A percentile compares a stretch with the other conserved stretches of the same genome.
These are phyloP conservation scores for Lasiodiplodia sp. DNA, from an alignment of 2,329 filamentous ascomycete genomes.

Conservation along the genomic window DNA sequence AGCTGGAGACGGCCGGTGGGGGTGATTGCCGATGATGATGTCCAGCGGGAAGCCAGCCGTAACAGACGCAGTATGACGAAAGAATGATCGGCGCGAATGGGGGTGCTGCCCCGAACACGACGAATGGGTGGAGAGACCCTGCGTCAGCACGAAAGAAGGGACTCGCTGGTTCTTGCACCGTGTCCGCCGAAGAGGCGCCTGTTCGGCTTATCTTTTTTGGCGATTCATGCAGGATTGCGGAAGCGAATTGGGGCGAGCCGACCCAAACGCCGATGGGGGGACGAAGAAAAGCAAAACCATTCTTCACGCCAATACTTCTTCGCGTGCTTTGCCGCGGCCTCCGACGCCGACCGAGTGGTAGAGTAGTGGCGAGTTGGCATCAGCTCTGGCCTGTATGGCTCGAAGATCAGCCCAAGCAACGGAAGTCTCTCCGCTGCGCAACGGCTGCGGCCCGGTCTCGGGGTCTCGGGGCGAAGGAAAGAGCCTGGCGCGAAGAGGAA, in stretches of 20 bases:
- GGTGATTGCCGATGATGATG: background rate
- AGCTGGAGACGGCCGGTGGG: background rate
- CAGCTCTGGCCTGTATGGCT: background rate
- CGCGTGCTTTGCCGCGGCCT: background rate
- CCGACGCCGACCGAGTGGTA: background rate
- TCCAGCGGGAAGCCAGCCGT: background rate
- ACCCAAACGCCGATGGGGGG: background rate
- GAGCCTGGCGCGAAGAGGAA: background rate
- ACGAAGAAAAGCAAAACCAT: background rate
- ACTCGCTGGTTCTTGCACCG: background rate
- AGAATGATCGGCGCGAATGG: slow-evolving; percentile 19
- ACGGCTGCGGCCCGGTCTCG: slow-evolving; percentile 24
- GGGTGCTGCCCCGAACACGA: slow-evolving; percentile 14
- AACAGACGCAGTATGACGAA: slow-evolving; percentile 13
- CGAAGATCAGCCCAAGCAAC: background rate
- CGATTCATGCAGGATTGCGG: slow-evolving; percentile 8
- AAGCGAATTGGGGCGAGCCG: slow-evolving; percentile 4
- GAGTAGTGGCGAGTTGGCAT: background rate
- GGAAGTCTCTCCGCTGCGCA: slow-evolving; percentile 18
- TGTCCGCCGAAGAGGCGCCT: slow-evolving; percentile 14
- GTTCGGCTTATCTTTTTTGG: background rate
- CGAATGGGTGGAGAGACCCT: slow-evolving; percentile 24
- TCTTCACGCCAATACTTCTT: background rate
- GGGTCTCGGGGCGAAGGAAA: background rate
- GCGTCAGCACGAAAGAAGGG: slow-evolving; percentile 7